Conservation (phyloP, 1,284 basidiomycete species). For the Somion occarium region DNA sequence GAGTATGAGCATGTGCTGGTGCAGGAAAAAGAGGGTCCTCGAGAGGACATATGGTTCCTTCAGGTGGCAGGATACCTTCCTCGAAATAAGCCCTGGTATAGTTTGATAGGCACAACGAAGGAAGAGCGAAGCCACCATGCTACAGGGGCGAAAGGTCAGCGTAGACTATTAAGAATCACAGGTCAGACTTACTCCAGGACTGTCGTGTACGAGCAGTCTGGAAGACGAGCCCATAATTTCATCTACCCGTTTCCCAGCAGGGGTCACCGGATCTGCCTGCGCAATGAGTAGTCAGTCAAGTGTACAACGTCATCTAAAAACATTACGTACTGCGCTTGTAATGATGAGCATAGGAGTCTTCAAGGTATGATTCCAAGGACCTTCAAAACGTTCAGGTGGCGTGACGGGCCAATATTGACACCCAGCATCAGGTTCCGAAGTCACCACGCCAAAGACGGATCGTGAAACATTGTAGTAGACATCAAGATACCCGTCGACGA, state of each 20-base stretch:
- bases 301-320: no score
- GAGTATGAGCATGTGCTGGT: neutral
- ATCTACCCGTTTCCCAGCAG: conserved; percentile 21
- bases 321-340: conserved; percentile 21
- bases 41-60: conserved; percentile 19
- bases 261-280: conserved; percentile 25
- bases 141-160: conserved; percentile 5
- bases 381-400: conserved; percentile 22
- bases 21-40: conserved; percentile 18
- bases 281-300: neutral
- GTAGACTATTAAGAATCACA: neutral
- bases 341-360: conserved; percentile 25
- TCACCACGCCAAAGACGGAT: conserved; percentile 16
- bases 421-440: conserved; percentile 21
- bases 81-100: conserved; percentile 20
- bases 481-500: conserved; percentile 20
- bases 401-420: conserved; percentile 21
- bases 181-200: conserved; percentile 22
- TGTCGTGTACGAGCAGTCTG: conserved; percentile 21
- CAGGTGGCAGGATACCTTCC: conserved; percentile 24
- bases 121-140: conserved; percentile 20
- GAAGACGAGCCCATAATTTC: conserved; percentile 20
- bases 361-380: conserved; percentile 26
- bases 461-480: conserved; percentile 19
- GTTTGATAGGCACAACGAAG: conserved; percentile 19